Evolutionary conservation across 768 basidiomycete genomes (phyloP).

Genomic region (Panellus pusillus): DNA sequence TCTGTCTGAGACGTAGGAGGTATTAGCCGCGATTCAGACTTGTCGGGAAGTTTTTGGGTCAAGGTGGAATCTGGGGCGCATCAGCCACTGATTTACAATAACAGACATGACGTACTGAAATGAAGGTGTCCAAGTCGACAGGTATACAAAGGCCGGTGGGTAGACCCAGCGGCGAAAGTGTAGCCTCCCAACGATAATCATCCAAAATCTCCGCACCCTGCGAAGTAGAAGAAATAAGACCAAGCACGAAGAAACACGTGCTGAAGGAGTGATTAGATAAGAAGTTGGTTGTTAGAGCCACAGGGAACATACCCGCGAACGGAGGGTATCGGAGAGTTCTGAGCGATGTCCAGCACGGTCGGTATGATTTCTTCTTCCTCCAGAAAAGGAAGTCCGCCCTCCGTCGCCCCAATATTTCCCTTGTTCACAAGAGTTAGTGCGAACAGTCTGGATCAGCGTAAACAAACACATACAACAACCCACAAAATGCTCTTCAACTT

Average conservation of each 20-base stretch:
- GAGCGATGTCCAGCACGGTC: slow-evolving; percentile 86
- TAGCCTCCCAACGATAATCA: slow-evolving; percentile 93
- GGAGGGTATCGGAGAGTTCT: slow-evolving; percentile 84
- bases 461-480: slow-evolving; percentile 75
- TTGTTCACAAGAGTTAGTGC: slow-evolving; percentile 29
- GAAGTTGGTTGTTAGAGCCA: not conserved
- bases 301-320: slow-evolving; percentile 73
- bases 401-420: slow-evolving; percentile 93
- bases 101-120: slow-evolving; percentile 53
- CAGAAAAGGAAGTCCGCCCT: slow-evolving; percentile 89
- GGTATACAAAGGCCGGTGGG: slow-evolving; percentile 94
- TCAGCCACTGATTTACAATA: not conserved
- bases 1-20: slow-evolving; percentile 71
- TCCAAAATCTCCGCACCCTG: slow-evolving; percentile 93
- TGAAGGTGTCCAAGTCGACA: slow-evolving; percentile 75
- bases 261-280: slow-evolving; percentile 39
- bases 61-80: slow-evolving; percentile 62
- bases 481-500: slow-evolving; percentile 95
- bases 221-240: slow-evolving; percentile 86
- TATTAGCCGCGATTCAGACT: slow-evolving; percentile 49
- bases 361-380: slow-evolving; percentile 96
- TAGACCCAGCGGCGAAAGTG: slow-evolving; percentile 77
- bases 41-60: slow-evolving; percentile 42
- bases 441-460: not conserved
- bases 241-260: slow-evolving; percentile 95